These are phyloP conservation scores for Phytophthora tubulina DNA, from an alignment of 352 stramenopile species.

Conservation along the genomic window DNA sequence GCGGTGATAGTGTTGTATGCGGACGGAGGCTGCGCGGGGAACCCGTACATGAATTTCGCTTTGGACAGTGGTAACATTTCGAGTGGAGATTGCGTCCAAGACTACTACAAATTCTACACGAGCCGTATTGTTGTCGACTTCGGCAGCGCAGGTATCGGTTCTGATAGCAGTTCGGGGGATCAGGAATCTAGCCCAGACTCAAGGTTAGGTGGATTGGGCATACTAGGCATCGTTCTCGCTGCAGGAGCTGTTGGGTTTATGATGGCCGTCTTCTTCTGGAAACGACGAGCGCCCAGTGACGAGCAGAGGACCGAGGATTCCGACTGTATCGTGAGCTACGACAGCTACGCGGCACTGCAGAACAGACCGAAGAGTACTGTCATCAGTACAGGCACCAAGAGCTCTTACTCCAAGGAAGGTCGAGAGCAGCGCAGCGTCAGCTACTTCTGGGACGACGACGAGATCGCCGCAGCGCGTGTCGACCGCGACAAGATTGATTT, in stretches of 20 bases:
- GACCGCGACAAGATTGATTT: slow-evolving; percentile 40
- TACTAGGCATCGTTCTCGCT: slow-evolving; percentile 24
- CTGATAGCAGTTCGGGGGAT: neutral
- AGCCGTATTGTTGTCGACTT: slow-evolving; percentile 6
- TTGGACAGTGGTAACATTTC: slow-evolving; percentile 35
- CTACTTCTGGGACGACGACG: slow-evolving; percentile 45
- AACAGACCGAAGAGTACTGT: slow-evolving; percentile 26
- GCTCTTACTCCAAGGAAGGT: slow-evolving; percentile 24
- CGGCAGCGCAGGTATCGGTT: neutral
- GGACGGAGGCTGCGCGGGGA: slow-evolving; percentile 3
- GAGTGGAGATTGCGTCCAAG: slow-evolving; percentile 31
- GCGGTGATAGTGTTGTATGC: slow-evolving; percentile 30
- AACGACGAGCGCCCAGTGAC: slow-evolving; percentile 6
- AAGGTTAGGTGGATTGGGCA: neutral
- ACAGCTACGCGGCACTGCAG: slow-evolving; percentile 13
- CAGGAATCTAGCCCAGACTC: neutral
- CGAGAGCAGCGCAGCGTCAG: slow-evolving; percentile 38
- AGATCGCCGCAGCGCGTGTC: slow-evolving; percentile 35
- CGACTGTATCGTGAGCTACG: slow-evolving; percentile 3
- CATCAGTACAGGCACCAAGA: slow-evolving; percentile 30
- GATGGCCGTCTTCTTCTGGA: slow-evolving; percentile 35
- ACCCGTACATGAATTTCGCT: slow-evolving; percentile 11
- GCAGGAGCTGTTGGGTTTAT: slow-evolving; percentile 32
- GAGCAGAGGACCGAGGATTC: slow-evolving; percentile 6
- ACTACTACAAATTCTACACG: slow-evolving; percentile 42